Evolutionary conservation across 2,329 filamentous ascomycete species (phyloP).

Genomic region (Aspergillus felis): DNA sequence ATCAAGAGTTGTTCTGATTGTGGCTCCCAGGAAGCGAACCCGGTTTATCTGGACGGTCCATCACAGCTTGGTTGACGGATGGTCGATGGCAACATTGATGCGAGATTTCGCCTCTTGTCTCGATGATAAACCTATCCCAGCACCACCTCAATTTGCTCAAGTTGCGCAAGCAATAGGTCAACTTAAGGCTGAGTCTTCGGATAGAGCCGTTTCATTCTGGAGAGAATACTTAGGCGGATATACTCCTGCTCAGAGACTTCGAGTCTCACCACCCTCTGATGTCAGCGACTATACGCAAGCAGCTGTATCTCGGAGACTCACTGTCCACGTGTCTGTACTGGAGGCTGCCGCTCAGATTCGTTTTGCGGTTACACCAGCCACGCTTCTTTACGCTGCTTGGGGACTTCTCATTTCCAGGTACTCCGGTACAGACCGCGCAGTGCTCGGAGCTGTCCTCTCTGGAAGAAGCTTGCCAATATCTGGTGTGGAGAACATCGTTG

Average conservation of each 20-base stretch:
- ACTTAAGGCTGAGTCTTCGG: background rate
- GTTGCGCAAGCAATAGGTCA: background rate
- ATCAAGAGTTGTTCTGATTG: background rate
- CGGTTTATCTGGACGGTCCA: constrained; percentile 30
- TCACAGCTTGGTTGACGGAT: constrained; percentile 33
- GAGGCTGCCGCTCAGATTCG: background rate
- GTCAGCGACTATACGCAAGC: background rate
- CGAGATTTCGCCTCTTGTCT: constrained; percentile 17
- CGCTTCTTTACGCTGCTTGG: constrained; percentile 7
- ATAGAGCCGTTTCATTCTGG: background rate
- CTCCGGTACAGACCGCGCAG: background rate
- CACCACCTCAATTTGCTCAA: background rate
- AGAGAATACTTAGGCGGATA: background rate
- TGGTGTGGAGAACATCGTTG: constrained; percentile 23
- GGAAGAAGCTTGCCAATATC: constrained; percentile 6
- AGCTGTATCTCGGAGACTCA: background rate
- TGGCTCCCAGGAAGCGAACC: constrained; percentile 5
- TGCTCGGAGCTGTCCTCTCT: constrained; percentile 6
- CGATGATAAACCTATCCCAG: constrained; percentile 4
- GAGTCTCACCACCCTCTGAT: background rate
- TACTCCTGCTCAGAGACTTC: background rate
- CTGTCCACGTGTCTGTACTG: background rate
- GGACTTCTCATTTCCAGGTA: constrained; percentile 1
- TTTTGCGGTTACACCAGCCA: constrained; percentile 1
- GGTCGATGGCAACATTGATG: constrained; percentile 19